These are phyloP conservation scores for Trichosporon inkin DNA, from an alignment of 1,284 basidiomycete genomes.

Conservation along the genomic window DNA sequence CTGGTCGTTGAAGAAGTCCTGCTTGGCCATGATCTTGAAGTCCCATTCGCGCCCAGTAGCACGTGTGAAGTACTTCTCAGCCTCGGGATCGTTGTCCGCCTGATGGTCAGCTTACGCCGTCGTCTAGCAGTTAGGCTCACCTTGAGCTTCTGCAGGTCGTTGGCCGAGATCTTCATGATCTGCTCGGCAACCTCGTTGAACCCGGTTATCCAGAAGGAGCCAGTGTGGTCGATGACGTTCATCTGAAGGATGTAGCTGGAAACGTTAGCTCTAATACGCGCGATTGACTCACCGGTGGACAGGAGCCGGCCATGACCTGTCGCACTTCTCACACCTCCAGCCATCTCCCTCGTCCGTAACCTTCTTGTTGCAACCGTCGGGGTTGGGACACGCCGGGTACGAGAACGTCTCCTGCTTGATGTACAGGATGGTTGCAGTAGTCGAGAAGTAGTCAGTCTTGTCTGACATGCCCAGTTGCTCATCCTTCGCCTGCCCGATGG, in stretches of 20 bases:
- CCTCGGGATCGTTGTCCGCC: constrained; percentile 64
- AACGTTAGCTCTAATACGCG: neutral
- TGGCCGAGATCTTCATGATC: constrained; percentile 74
- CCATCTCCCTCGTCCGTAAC: constrained; percentile 64
- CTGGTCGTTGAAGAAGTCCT: constrained; percentile 77
- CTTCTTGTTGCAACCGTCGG: constrained; percentile 83
- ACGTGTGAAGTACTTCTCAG: constrained; percentile 61
- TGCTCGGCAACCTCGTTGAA: constrained; percentile 88
- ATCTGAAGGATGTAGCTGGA: constrained; percentile 81
- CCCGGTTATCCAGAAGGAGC: constrained; percentile 86
- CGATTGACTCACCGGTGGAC: constrained; percentile 65
- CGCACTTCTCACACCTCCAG: constrained; percentile 95
- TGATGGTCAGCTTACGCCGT: too few relatives aligned
- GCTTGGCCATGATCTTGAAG: constrained; percentile 82
- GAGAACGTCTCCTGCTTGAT: constrained; percentile 80
- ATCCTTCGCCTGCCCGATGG: constrained; percentile 77
- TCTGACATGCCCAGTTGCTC: constrained; percentile 72
- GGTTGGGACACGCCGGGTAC: constrained; percentile 82
- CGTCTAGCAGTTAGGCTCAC: too few relatives aligned
- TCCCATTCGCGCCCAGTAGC: constrained; percentile 70
- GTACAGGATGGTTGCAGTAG: constrained; percentile 80
- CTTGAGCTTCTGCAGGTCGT: constrained; percentile 70
- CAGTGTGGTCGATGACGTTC: constrained; percentile 83
- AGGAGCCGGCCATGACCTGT: constrained; percentile 66
- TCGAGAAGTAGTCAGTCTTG: constrained; percentile 75